phyloP scores from a whole-genome alignment of 306 rosid species.

The Pterocarpus macrocarpus region DNA sequence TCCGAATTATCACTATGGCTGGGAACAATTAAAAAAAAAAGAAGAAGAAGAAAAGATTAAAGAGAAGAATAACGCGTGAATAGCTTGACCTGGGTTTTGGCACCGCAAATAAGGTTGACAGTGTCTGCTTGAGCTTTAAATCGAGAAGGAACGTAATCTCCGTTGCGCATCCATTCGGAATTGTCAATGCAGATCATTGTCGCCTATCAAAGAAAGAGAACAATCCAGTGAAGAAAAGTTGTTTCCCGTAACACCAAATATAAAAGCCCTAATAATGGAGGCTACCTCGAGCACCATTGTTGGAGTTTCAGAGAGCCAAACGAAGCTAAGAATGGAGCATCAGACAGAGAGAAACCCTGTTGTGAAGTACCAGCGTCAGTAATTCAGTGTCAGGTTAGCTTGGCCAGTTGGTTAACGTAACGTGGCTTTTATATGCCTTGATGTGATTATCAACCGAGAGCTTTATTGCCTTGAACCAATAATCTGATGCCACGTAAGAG shows the following conservation, averaged over 20 bases:
- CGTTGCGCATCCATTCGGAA: constrained; percentile 99
- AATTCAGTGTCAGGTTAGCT: too few relatives aligned
- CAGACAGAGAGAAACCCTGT: not conserved
- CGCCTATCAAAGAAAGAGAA: constrained; percentile 57
- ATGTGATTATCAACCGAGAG: too few relatives aligned
- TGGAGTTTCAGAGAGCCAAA: constrained; percentile 44
- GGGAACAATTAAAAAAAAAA: not conserved
- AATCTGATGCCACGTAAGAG: not conserved
- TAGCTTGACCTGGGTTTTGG: constrained; percentile 74
- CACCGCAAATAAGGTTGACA: constrained; percentile 93
- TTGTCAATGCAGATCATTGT: constrained; percentile 97
- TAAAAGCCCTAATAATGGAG: not conserved
- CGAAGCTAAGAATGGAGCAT: constrained; percentile 31
- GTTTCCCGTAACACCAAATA: not conserved
- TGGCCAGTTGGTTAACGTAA: too few relatives aligned
- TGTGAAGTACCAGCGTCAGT: too few relatives aligned
- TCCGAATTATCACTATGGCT: not conserved
- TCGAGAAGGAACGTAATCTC: constrained; percentile 87
- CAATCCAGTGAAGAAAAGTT: not conserved
- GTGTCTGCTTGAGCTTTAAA: constrained; percentile 94
- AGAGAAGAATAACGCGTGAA: not conserved
- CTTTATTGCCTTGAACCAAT: not conserved
- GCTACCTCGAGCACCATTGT: constrained; percentile 95
- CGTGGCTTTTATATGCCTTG: too few relatives aligned
- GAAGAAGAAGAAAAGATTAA: not conserved